phyloP scores from a whole-genome alignment of 805 yeast species.

The Suhomyces sp. region DNA sequence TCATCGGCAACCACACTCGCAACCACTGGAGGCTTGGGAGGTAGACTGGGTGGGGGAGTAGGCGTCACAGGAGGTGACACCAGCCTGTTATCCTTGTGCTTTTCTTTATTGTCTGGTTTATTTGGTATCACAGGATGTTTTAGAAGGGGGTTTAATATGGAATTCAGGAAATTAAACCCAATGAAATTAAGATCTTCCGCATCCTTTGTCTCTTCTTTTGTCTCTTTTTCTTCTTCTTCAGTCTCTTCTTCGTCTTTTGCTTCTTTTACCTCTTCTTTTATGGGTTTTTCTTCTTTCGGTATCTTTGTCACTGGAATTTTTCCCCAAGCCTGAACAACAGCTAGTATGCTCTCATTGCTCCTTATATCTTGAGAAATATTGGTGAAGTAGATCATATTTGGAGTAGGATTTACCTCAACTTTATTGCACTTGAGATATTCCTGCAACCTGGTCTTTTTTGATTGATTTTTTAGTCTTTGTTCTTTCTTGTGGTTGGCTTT shows the following conservation, averaged over 20 bases:
- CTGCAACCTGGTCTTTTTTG: not conserved
- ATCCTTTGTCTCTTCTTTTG: not conserved
- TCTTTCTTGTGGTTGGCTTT: slow-evolving; percentile 4
- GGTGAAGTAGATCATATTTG: slow-evolving; percentile 14
- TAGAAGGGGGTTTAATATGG: not conserved
- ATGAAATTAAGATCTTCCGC: slow-evolving; percentile 12
- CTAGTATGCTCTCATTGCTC: slow-evolving; percentile 10
- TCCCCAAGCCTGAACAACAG: slow-evolving; percentile 19
- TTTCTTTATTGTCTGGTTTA: not conserved
- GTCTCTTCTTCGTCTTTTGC: not conserved
- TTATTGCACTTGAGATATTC: slow-evolving; percentile 5
- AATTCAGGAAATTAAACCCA: slow-evolving; percentile 6
- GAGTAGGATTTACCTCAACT: slow-evolving; percentile 14
- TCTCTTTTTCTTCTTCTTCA: not conserved
- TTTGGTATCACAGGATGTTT: not conserved
- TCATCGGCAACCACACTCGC: not conserved
- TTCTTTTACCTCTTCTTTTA: not conserved
- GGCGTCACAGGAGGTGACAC: not conserved
- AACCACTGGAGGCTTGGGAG: not conserved
- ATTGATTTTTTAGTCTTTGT: not conserved
- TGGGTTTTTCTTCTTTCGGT: not conserved
- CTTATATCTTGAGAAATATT: slow-evolving; percentile 11
- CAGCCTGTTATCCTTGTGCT: not conserved
- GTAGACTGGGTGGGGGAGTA: not conserved
- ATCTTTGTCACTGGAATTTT: slow-evolving; percentile 11